A percentile compares a stretch with the other conserved stretches of the same genome.
phyloP scores from a whole-genome alignment of 2,329 filamentous ascomycete species.

The Monosporascus sp. region DNA sequence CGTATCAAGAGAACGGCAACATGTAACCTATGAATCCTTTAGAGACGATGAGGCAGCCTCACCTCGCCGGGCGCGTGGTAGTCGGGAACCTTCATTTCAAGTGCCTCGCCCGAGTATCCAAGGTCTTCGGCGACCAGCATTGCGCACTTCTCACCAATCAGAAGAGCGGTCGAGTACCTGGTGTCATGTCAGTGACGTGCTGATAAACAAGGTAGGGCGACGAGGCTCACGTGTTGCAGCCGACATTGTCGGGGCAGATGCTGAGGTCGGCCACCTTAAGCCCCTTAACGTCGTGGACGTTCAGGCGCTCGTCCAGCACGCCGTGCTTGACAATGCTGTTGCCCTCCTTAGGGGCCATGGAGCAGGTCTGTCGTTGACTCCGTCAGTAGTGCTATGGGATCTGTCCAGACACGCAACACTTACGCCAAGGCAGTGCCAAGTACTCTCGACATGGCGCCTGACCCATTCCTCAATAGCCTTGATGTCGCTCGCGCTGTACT shows the following conservation, averaged over 20 bases:
- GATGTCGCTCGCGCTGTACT: slow-evolving; percentile 61
- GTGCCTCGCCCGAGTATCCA: slow-evolving; percentile 64
- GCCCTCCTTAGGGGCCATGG: slow-evolving; percentile 70
- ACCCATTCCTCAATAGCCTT: slow-evolving; percentile 64
- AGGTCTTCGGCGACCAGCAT: slow-evolving; percentile 67
- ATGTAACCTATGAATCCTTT: slow-evolving; percentile 5
- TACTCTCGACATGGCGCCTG: slow-evolving; percentile 69
- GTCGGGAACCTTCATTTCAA: slow-evolving; percentile 71
- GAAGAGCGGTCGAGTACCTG: slow-evolving; percentile 62
- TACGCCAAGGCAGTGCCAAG: slow-evolving; percentile 60
- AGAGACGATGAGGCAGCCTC: slow-evolving; percentile 35
- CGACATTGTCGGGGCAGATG: slow-evolving; percentile 76
- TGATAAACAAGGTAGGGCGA: slow-evolving; percentile 3
- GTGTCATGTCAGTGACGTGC: background rate
- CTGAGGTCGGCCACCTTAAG: slow-evolving; percentile 73
- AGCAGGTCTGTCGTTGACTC: slow-evolving; percentile 50
- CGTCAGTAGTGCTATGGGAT: background rate
- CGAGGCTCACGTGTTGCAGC: slow-evolving; percentile 56
- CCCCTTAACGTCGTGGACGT: slow-evolving; percentile 71
- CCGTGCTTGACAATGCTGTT: slow-evolving; percentile 79
- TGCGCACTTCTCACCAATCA: slow-evolving; percentile 72
- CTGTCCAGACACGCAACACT: slow-evolving; percentile 15
- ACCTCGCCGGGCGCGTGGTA: slow-evolving; percentile 54
- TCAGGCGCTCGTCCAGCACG: slow-evolving; percentile 70
- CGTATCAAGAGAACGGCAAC: no score